phyloP scores from a whole-genome alignment of 352 stramenopile species.

The Phytophthora agathidicida region DNA sequence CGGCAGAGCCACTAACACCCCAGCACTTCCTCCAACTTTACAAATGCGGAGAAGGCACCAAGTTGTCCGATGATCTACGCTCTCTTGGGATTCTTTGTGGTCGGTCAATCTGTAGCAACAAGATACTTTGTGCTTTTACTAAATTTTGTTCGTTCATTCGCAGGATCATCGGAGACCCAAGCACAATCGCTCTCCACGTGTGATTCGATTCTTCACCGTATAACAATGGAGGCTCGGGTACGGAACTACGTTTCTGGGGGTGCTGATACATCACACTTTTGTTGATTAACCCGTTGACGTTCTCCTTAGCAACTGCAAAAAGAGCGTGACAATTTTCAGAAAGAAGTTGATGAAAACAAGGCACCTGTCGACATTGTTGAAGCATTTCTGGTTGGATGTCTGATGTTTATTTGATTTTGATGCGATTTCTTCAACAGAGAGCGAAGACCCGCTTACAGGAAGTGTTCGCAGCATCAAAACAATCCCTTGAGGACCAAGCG shows the following conservation, averaged over 20 bases:
- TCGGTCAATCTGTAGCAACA: slow-evolving; percentile 6
- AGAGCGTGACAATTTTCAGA: slow-evolving; percentile 41
- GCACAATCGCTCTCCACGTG: slow-evolving; percentile 27
- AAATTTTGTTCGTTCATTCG: neutral
- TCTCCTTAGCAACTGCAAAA: slow-evolving; percentile 41
- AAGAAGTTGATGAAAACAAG: slow-evolving; percentile 57
- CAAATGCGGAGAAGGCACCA: slow-evolving; percentile 16
- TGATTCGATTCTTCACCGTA: slow-evolving; percentile 30
- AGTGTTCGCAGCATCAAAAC: slow-evolving; percentile 55
- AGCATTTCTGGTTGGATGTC: no score
- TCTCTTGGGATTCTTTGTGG: slow-evolving; percentile 53
- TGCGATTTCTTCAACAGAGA: slow-evolving; percentile 30
- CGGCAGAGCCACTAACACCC: slow-evolving; percentile 15
- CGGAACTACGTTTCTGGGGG: neutral
- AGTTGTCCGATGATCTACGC: slow-evolving; percentile 45
- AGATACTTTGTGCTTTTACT: no score
- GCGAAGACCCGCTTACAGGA: slow-evolving; percentile 57
- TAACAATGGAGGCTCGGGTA: slow-evolving; percentile 33
- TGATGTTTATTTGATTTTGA: neutral
- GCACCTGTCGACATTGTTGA: slow-evolving; percentile 28
- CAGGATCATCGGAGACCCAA: slow-evolving; percentile 28
- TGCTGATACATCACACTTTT: neutral
- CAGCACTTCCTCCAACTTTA: slow-evolving; percentile 39
- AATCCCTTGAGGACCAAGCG: slow-evolving; percentile 51
- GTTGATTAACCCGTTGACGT: neutral